Evolutionary conservation across 1,139 yeast species (phyloP).

Genomic region (Pichia sp.): DNA sequence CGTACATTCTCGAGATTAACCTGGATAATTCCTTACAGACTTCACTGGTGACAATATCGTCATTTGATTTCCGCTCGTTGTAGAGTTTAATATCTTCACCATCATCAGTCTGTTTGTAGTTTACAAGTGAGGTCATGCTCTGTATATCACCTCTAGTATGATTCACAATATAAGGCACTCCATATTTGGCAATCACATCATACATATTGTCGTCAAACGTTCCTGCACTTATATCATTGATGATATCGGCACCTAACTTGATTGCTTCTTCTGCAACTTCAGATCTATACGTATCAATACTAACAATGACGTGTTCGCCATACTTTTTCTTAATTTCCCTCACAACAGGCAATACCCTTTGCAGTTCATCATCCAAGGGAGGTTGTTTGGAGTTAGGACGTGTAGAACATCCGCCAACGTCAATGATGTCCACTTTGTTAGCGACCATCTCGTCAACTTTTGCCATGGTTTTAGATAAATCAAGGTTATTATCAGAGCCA

Average conservation of each 20-base stretch:
- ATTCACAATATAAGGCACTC: slow-evolving; percentile 74
- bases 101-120: slow-evolving; percentile 37
- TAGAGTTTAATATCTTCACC: slow-evolving; percentile 32
- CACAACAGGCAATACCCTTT: slow-evolving; percentile 65
- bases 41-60: slow-evolving; percentile 32
- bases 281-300: slow-evolving; percentile 81
- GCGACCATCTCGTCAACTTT: slow-evolving; percentile 35
- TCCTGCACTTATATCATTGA: slow-evolving; percentile 91
- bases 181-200: slow-evolving; percentile 54
- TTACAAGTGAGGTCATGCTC: slow-evolving; percentile 59
- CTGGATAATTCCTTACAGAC: slow-evolving; percentile 58
- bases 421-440: slow-evolving; percentile 65
- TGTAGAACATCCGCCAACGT: slow-evolving; percentile 91
- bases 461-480: slow-evolving; percentile 32
- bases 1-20: slow-evolving; percentile 51
- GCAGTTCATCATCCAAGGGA: slow-evolving; percentile 43
- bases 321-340: slow-evolving; percentile 43
- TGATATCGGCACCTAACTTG: slow-evolving; percentile 77
- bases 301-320: slow-evolving; percentile 41
- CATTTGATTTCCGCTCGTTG: slow-evolving; percentile 5
- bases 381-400: slow-evolving; percentile 72
- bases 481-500: slow-evolving; percentile 52
- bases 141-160: slow-evolving; percentile 82
- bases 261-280: slow-evolving; percentile 66
- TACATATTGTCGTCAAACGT: slow-evolving; percentile 59